Evolutionary conservation across 345 rosid genomes (phyloP).

Genomic region (Melastoma malabathricum): DNA sequence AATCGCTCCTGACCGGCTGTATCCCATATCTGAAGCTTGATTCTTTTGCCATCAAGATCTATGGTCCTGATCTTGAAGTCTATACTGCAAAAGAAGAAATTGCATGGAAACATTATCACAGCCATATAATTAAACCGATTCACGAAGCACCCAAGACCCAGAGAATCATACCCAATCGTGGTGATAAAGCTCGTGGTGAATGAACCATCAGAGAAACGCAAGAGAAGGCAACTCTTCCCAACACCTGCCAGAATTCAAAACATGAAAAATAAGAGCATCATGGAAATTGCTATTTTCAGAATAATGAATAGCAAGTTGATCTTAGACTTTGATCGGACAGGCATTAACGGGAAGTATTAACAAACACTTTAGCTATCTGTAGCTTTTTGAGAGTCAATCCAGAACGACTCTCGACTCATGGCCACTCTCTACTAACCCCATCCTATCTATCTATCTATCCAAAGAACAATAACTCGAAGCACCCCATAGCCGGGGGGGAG

Average conservation of each 20-base stretch:
- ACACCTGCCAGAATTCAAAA: constrained; percentile 31
- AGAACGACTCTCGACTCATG: no score
- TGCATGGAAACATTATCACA: constrained; percentile 1
- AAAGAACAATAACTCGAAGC: no score
- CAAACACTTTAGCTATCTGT: no score
- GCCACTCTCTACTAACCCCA: no score
- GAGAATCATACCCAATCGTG: constrained; percentile 38
- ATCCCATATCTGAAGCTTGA: constrained; percentile 96
- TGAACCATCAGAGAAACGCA: constrained; percentile 71
- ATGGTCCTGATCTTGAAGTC: constrained; percentile 95
- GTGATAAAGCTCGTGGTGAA: constrained; percentile 66
- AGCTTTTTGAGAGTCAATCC: no score
- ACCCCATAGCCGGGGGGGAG: no score
- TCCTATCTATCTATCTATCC: no score
- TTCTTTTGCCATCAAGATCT: constrained; percentile 89
- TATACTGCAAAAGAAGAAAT: constrained; percentile 31
- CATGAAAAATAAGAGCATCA: no score
- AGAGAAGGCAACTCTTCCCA: constrained; percentile 73
- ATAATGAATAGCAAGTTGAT: no score
- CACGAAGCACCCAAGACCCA: constrained; percentile 2
- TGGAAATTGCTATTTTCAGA: no score
- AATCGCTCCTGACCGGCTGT: constrained; percentile 82
- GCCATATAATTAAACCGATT: constrained; percentile 2
- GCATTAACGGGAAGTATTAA: no score
- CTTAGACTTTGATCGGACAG: no score